Percentiles rank a stretch among this genome's conserved stretches.
Conservation (phyloP, 2,329 filamentous ascomycete species). For the Neofusicoccum sp. region DNA sequence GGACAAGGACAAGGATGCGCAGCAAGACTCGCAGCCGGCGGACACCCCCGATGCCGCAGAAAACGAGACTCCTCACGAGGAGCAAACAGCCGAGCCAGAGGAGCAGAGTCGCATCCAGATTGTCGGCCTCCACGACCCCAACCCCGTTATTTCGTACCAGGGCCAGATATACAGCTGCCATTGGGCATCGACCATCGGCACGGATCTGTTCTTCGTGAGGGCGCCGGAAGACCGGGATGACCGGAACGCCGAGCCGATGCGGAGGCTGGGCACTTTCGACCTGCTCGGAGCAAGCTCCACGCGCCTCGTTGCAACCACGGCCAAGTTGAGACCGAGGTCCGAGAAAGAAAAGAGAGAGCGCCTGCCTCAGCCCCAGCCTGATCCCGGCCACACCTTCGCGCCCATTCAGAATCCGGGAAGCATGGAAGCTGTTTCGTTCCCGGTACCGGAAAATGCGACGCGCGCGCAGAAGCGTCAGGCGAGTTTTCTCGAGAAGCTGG, state of each 20-base stretch:
- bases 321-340: conserved; percentile 52
- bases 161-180: conserved; percentile 76
- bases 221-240: conserved; percentile 25
- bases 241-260: conserved; percentile 46
- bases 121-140: conserved; percentile 74
- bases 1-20: not conserved
- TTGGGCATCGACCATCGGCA: conserved; percentile 84
- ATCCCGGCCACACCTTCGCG: conserved; percentile 63
- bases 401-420: not conserved
- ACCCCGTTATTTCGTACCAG: conserved; percentile 79
- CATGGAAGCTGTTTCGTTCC: not conserved
- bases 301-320: conserved; percentile 69
- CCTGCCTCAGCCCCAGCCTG: conserved; percentile 87
- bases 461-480: conserved; percentile 17
- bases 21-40: not conserved
- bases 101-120: conserved; percentile 64
- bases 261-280: conserved; percentile 61
- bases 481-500: conserved; percentile 8
- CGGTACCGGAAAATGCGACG: conserved; percentile 4
- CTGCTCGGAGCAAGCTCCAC: conserved; percentile 71
- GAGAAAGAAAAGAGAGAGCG: conserved; percentile 39
- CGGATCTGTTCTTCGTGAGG: conserved; percentile 71
- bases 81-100: conserved; percentile 13
- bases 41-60: not conserved
- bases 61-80: conserved; percentile 7